Evolutionary conservation across 192 early-diverging fungal genomes (phyloP).

Genomic region (Mortierella claussenii): DNA sequence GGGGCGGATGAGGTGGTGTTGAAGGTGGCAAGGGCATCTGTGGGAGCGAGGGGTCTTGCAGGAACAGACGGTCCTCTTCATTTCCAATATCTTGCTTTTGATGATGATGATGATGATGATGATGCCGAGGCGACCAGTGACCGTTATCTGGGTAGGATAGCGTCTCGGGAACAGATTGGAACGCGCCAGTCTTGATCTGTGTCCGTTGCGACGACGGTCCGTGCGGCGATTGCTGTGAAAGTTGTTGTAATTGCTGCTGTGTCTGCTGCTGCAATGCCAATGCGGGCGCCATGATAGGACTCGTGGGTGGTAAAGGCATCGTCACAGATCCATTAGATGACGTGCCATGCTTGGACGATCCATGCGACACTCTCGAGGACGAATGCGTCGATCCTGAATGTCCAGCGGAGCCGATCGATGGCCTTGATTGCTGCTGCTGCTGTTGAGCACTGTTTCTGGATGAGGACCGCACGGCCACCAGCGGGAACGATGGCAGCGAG

Average conservation of each 20-base stretch:
- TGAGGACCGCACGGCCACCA: constrained; percentile 21
- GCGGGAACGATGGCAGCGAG: constrained; percentile 22
- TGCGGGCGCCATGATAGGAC: constrained; percentile 13
- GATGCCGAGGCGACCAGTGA: too few species aligned
- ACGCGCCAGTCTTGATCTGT: constrained; percentile 1
- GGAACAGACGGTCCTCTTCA: background rate
- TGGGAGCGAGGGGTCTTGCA: background rate
- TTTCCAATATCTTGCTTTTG: too few species aligned
- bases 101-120: too few species aligned
- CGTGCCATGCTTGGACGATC: constrained; percentile 20
- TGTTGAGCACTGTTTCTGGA: constrained; percentile 15
- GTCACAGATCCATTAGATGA: constrained; percentile 6
- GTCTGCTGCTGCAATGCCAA: constrained; percentile 13
- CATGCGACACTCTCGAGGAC: constrained; percentile 8
- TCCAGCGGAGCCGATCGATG: constrained; percentile 25
- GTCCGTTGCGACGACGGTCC: constrained; percentile 3
- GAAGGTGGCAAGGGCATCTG: constrained; percentile 3
- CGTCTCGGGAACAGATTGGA: constrained; percentile 16
- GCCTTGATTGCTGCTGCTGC: constrained; percentile 2
- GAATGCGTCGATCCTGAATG: constrained; percentile 15
- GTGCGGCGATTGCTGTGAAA: constrained; percentile 7
- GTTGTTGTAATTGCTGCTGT: constrained; percentile 23
- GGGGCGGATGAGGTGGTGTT: background rate
- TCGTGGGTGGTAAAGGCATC: constrained; percentile 12
- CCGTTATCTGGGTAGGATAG: too few species aligned